phyloP scores from a whole-genome alignment of 2,329 filamentous ascomycete genomes.

The Colletotrichum sp. region DNA sequence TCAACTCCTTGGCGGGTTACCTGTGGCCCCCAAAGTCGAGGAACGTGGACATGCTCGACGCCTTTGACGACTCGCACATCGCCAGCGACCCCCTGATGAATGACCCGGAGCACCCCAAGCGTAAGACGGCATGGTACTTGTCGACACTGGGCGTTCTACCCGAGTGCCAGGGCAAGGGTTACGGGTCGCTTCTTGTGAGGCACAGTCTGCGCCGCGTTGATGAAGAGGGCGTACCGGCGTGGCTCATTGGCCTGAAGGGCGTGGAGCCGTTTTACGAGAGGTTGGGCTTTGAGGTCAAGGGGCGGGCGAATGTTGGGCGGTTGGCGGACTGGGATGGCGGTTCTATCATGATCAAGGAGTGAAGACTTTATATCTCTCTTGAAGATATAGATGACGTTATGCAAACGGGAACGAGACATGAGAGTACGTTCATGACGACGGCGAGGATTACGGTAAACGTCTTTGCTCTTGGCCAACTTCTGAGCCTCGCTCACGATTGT shows the following conservation, averaged over 20 bases:
- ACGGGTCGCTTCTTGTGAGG: slow-evolving; percentile 33
- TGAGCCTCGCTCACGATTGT: background rate
- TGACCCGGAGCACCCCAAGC: slow-evolving; percentile 29
- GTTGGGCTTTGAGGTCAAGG: slow-evolving; percentile 37
- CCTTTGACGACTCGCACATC: slow-evolving; percentile 30
- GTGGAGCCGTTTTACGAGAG: slow-evolving; percentile 35
- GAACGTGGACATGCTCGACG: slow-evolving; percentile 22
- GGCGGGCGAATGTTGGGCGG: slow-evolving; percentile 37
- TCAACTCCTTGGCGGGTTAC: slow-evolving; percentile 26
- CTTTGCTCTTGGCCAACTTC: background rate
- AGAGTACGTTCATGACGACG: background rate
- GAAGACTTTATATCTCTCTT: no score
- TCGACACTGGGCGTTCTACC: slow-evolving; percentile 36
- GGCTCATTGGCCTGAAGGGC: slow-evolving; percentile 34
- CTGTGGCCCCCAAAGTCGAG: slow-evolving; percentile 27
- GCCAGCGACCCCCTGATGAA: slow-evolving; percentile 25
- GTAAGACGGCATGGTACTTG: slow-evolving; percentile 37
- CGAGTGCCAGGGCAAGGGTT: slow-evolving; percentile 31
- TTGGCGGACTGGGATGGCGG: slow-evolving; percentile 39
- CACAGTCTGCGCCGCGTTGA: slow-evolving; percentile 33
- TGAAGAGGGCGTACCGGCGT: slow-evolving; percentile 30
- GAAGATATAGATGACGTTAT: background rate
- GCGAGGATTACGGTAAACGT: fast-evolving
- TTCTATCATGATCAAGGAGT: slow-evolving; percentile 40
- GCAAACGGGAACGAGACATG: background rate